These are phyloP conservation scores for Venturiaceae sp. DNA, from an alignment of 2,329 filamentous ascomycete species.

Conservation along the genomic window DNA sequence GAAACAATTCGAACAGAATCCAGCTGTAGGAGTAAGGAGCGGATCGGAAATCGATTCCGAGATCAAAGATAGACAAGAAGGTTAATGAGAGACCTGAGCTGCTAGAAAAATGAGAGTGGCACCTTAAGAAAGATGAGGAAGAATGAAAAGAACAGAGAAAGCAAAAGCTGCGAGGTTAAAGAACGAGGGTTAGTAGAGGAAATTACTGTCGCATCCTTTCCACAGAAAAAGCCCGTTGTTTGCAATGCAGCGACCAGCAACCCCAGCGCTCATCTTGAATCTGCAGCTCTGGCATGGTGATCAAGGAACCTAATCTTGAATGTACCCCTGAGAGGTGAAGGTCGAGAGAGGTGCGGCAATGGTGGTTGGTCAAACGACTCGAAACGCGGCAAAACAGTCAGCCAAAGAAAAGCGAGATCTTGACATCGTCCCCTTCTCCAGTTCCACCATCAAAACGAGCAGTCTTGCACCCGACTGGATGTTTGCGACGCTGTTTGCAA, in stretches of 20 bases:
- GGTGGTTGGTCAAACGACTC: not conserved
- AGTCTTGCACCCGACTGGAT: not conserved
- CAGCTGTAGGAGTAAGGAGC: not conserved
- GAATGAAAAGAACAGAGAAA: not conserved
- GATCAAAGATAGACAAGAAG: not conserved
- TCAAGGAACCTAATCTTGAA: not conserved
- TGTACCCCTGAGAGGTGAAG: not conserved
- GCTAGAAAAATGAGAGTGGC: not conserved
- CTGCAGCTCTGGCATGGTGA: not conserved
- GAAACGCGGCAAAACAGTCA: not conserved
- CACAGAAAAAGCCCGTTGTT: not conserved
- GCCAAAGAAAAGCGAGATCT: not conserved
- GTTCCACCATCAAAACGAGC: not conserved
- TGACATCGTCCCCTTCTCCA: not conserved
- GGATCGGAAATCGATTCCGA: not conserved
- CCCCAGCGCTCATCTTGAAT: not conserved
- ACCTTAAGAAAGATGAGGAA: not conserved
- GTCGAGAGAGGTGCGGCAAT: not conserved
- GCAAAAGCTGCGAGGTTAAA: not conserved
- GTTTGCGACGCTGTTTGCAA: not conserved
- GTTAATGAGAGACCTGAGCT: not conserved
- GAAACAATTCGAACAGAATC: not conserved
- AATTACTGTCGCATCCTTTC: not conserved
- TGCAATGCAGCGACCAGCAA: not conserved
- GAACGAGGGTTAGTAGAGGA: not conserved